A percentile compares a stretch with the other conserved stretches of the same genome.
These are phyloP conservation scores for Solanum paucissectum DNA, from an alignment of 257 asterid species.

Conservation along the genomic window DNA sequence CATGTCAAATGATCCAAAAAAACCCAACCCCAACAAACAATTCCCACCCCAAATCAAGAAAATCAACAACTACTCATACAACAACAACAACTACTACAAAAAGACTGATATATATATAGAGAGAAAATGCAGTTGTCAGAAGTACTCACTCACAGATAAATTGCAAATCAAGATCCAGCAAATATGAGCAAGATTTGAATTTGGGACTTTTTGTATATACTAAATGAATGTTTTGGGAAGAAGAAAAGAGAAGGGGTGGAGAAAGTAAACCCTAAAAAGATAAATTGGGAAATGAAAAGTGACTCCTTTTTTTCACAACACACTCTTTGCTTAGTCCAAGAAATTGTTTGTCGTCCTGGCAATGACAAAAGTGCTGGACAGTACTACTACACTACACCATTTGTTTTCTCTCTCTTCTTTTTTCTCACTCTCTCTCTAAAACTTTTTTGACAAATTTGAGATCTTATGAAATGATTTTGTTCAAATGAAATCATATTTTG, in stretches of 20 bases:
- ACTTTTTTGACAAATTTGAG: not conserved
- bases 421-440: not conserved
- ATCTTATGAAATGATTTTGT: not conserved
- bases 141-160: not conserved
- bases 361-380: not conserved
- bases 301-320: not conserved
- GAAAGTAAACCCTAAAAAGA: conserved; percentile 4
- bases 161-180: not conserved
- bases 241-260: not conserved
- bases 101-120: not conserved
- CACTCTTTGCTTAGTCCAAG: conserved; percentile 1
- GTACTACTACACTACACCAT: not conserved
- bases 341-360: not conserved
- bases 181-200: not conserved
- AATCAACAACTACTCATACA: not conserved
- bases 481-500: not conserved
- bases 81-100: not conserved
- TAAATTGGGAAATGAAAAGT: not conserved
- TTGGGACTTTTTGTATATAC: not conserved
- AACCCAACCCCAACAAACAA: not conserved
- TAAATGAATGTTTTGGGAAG: not conserved
- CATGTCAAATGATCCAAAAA: not conserved
- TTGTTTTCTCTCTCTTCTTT: not conserved
- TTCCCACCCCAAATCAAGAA: not conserved
- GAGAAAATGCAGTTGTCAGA: not conserved